phyloP scores from a whole-genome alignment of 2,329 filamentous ascomycete genomes.

The Lasiodiplodia sp. region DNA sequence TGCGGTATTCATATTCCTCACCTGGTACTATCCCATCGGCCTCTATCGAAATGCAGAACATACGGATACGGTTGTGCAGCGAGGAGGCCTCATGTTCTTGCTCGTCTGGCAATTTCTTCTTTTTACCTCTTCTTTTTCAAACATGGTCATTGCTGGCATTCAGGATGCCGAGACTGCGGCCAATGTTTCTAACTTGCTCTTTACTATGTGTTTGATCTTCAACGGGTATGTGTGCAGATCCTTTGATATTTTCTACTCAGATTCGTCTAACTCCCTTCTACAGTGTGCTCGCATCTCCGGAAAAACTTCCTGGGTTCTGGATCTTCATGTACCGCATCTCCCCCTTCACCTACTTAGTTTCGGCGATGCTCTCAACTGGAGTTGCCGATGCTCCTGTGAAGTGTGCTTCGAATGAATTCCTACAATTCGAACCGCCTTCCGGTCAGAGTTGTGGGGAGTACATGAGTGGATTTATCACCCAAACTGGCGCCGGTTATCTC shows the following conservation, averaged over 20 bases:
- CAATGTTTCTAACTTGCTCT: constrained; percentile 67
- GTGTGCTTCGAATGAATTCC: constrained; percentile 54
- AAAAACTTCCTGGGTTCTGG: constrained; percentile 72
- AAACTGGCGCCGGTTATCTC: constrained; percentile 50
- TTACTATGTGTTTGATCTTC: constrained; percentile 67
- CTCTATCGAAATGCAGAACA: too few relatives aligned
- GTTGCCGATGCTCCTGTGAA: constrained; percentile 56
- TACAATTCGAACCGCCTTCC: constrained; percentile 49
- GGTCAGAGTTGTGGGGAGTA: constrained; percentile 55
- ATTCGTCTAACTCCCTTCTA: too few relatives aligned
- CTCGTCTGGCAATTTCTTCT: constrained; percentile 72
- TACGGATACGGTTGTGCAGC: constrained; percentile 47
- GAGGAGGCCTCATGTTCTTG: constrained; percentile 71
- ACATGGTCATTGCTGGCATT: constrained; percentile 75
- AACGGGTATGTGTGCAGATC: constrained; percentile 55
- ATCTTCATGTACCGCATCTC: constrained; percentile 77
- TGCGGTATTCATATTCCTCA: constrained; percentile 67
- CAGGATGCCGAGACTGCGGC: constrained; percentile 73
- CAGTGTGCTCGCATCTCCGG: too few relatives aligned
- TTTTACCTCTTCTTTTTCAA: constrained; percentile 75
- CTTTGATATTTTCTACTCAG: too few relatives aligned
- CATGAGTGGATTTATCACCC: constrained; percentile 49
- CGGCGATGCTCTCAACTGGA: constrained; percentile 49
- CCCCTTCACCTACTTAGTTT: constrained; percentile 70
- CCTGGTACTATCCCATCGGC: constrained; percentile 68